Evolutionary conservation across 352 stramenopile genomes (phyloP), one percentile per base, ranked within the genome.

Genomic region (Pythium aristosporum): DNA sequence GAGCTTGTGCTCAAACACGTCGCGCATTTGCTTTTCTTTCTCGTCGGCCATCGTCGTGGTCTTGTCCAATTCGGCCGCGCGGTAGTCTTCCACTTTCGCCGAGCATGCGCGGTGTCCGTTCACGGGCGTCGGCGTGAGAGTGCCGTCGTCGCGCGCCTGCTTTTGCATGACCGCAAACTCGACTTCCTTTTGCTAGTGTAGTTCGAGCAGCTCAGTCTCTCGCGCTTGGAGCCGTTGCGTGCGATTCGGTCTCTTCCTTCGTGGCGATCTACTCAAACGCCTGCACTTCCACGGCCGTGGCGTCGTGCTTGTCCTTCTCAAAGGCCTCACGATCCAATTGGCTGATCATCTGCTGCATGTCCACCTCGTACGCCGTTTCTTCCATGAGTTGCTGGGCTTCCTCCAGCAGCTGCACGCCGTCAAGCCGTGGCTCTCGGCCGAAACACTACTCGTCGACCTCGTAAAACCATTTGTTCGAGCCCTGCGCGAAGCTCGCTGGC

Each of bases 361-460:
- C 87, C 20, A 90, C 86, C 59, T 98, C 86, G 15, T 93, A 65
- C 8, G 69, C 71, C 21, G 65, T 63, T 65, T 92, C 83, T 51
- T 80, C 67, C 5, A 72, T 58, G 2, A 94, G 73, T 49, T 81
- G 75, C 2, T 63, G 65, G 1, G 77, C 88, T 42, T 92, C 80
- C 2, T 85, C 75, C 50, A 78, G 61, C 2, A 96, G 58, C 34
- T 68, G 70, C n/a, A 82, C 57, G 15, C 89, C 92, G 53, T 94
- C 87, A 47, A 97, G 54, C 6, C 89, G 83, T 55, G 98, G 63
- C 53, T 97, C 93, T 9, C 85, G 86, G 2, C 87, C 85, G 57
- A 88, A 98, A 72, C 95, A 98, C 91, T 92, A 98, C 72, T 98
- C 90, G 55, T 98, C 91, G 18, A 94, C 88, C 63, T 94, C 86